Base-by-base conservation (phyloP, 306 rosid species). In the Trifolium pratense region DNA sequence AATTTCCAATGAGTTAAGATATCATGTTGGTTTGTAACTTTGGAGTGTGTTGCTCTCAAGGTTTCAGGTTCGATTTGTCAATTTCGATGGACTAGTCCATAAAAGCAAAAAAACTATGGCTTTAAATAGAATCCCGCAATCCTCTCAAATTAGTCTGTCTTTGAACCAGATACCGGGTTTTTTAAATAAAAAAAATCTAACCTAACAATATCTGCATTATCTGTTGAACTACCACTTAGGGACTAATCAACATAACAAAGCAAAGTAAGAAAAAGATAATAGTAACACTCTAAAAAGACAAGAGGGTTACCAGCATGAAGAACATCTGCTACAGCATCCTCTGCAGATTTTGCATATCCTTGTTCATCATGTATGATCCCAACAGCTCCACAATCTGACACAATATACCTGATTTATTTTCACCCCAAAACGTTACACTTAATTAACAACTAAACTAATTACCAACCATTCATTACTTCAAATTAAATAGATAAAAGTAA, bases 301-400 rank as follows among this genome's bases (percentile, higher is more conserved):
- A 21, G 25, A 7, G 66, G 66, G 51, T 1, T 20, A 92, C 99
- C 99, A 15, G 99, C 99, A 3, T 66, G 71, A 18, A 91, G 91
- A 18, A 91, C 97, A 59, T 84, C 97, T 0, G 80, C 95, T 37
- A 89, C 95, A 0, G 95, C 95, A 73, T 89, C 99, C 80, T 91
- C 97, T 0, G 96, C 79, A 20, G 83, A 60, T 64, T 91, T 94
- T 4, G 91, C 86, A 68, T 78, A 91, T 13, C 78, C 71, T 53
- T 89, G 90, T 9, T 72, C 11, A 5, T 86, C 91, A 43, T 80
- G 64, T 43, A 91, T 87, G 62, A 91, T 76, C 4, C 79, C 66
- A 13, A 94, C 96, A 2, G 99, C 99, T 23, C 88, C 96, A 21
- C 99, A 94, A 76, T 94, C 99, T 15, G 99, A 91, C 14, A 88